Percentiles rank a stretch among this genome's conserved stretches.
Conservation (phyloP, 306 rosid species). For the Vigna radiata region DNA sequence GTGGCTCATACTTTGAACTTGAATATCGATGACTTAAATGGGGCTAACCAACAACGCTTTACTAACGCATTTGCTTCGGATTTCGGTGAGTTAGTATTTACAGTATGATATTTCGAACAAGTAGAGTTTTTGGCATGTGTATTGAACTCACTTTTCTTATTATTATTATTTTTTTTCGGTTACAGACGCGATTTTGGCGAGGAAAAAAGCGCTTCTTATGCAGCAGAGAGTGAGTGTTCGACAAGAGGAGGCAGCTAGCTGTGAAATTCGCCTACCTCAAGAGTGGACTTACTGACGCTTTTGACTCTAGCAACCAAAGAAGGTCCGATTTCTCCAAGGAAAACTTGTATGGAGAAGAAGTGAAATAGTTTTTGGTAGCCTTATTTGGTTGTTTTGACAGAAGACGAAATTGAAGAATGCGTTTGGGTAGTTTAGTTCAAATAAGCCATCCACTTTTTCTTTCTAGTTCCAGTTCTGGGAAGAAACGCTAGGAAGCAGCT, state of each 20-base stretch:
- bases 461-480: background rate
- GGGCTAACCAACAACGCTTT: constrained; percentile 42
- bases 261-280: constrained; percentile 72
- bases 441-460: constrained; percentile 57
- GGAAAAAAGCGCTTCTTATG: constrained; percentile 58
- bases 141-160: background rate
- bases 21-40: constrained; percentile 51
- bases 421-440: constrained; percentile 57
- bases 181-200: constrained; percentile 58
- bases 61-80: constrained; percentile 42
- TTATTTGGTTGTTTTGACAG: constrained; percentile 38
- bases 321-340: background rate
- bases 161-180: background rate
- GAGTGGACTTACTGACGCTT: constrained; percentile 80
- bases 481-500: constrained; percentile 49
- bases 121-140: background rate
- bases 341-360: background rate
- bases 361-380: constrained; percentile 38
- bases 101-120: background rate
- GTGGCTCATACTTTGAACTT: constrained; percentile 58
- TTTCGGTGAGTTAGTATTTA: constrained; percentile 35
- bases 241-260: constrained; percentile 54
- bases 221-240: constrained; percentile 55
- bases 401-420: constrained; percentile 55
- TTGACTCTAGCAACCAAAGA: background rate